These are phyloP conservation scores for Aureobasidium sp. DNA, from an alignment of 2,329 filamentous ascomycete species.

Conservation along the genomic window DNA sequence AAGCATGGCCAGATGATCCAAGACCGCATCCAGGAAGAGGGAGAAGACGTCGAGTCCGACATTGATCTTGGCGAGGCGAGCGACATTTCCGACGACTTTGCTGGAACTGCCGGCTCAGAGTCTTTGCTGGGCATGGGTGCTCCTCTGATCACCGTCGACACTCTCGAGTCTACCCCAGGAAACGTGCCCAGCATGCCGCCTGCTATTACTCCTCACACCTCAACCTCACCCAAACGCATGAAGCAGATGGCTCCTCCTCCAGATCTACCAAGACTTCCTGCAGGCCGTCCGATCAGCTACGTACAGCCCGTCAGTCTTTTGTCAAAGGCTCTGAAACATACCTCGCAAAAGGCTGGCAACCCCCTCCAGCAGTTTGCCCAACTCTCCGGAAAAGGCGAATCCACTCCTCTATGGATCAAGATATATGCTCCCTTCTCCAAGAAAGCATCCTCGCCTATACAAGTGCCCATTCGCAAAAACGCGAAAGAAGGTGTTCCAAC, in stretches of 20 bases:
- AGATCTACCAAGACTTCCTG: conserved; percentile 60
- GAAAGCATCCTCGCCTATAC: conserved; percentile 57
- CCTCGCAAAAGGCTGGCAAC: conserved; percentile 60
- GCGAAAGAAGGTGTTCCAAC: conserved; percentile 64
- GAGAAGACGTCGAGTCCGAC: conserved; percentile 28
- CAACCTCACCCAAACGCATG: conserved; percentile 36
- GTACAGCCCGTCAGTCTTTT: conserved; percentile 63
- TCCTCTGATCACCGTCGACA: conserved; percentile 19
- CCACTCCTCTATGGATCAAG: conserved; percentile 66
- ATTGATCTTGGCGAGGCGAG: conserved; percentile 32
- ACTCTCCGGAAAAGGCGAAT: conserved; percentile 69
- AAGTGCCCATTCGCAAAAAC: conserved; percentile 63
- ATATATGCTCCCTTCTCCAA: conserved; percentile 70
- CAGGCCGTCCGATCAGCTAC: conserved; percentile 65
- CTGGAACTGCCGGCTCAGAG: conserved; percentile 58
- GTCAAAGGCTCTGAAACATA: conserved; percentile 65
- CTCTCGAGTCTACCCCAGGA: conserved; percentile 15
- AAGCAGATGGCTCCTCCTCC: conserved; percentile 53
- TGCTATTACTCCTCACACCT: conserved; percentile 39
- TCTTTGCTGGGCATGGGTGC: conserved; percentile 63
- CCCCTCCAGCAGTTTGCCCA: conserved; percentile 72
- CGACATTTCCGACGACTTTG: conserved; percentile 51
- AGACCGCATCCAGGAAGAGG: conserved; percentile 46
- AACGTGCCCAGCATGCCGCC: conserved; percentile 36
- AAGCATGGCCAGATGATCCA: conserved; percentile 48